Evolutionary conservation across 441 rosid genomes (phyloP).

Genomic region (Kokia cookei): DNA sequence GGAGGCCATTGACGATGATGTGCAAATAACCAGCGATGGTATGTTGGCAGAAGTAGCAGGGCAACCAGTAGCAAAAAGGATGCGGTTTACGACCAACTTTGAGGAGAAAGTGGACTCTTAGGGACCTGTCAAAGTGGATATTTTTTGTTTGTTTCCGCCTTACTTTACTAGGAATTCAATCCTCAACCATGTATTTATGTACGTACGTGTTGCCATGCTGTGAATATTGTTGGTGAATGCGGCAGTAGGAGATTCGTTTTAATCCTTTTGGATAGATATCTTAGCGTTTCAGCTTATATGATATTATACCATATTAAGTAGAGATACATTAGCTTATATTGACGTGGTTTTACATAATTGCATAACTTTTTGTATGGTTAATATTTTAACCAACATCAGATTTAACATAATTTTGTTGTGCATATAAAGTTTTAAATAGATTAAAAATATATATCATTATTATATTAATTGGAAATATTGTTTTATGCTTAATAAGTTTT

Average conservation of each 20-base stretch:
- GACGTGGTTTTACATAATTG: too few species aligned
- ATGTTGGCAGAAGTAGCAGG: constrained; percentile 26
- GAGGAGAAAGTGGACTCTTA: constrained; percentile 22
- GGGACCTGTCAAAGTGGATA: neutral
- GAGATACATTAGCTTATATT: neutral
- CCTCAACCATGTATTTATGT: neutral
- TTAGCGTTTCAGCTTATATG: neutral
- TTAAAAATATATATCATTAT: too few species aligned
- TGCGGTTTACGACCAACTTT: constrained; percentile 22
- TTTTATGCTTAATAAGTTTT: too few species aligned
- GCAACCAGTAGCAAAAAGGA: constrained; percentile 54
- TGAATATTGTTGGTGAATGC: constrained; percentile 21
- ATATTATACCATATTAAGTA: neutral
- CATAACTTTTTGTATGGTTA: too few species aligned
- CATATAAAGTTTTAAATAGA: too few species aligned
- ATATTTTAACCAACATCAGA: too few species aligned
- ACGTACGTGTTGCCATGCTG: constrained; percentile 13
- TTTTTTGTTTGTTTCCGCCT: neutral
- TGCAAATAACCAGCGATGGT: constrained; percentile 6
- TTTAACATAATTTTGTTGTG: too few species aligned
- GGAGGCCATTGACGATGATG: neutral
- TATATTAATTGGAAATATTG: too few species aligned
- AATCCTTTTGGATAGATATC: neutral
- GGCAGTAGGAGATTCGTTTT: constrained; percentile 5
- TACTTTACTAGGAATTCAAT: neutral